Evolutionary conservation across 805 yeast species (phyloP), one percentile per base, ranked within the genome.

Genomic region (Ogataea angusta): DNA sequence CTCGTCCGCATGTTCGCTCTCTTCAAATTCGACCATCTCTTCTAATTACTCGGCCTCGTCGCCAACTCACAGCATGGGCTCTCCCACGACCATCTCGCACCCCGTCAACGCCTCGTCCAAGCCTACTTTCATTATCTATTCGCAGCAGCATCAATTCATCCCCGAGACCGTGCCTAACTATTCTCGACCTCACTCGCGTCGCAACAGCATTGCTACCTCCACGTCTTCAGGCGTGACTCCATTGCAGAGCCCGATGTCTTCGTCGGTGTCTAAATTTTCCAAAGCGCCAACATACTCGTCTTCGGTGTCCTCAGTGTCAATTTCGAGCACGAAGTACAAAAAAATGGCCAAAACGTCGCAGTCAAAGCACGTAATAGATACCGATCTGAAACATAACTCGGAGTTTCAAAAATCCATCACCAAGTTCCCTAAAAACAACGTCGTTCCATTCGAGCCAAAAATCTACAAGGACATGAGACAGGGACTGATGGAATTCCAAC

Each of bases 401-500:
- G 59, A 57, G 29, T 62, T 62, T 34, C 54, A 48, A 31, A 52
- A 52, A 18, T 51, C 61, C 31, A 54, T 61, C 8, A 53, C 63
- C n/a, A 61, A 60, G 31, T 62, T 61, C 37, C 59, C 63, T 1
- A 61, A 60, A 37, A 52, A 51, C 18, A 53, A 55, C 22, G 54
- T 53, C 2, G 49, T 47, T 18, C 55, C 56, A 1, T 49, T 46
- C 32, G 54, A 46, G 15, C 66, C 67, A 0, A 57, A 52, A 21
- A 53, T 54, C 10, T 59, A 61, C 36, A 47, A 47, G 10, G 52
- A 45, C 31, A 63, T 63, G 43, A 42, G 47, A 15, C 59, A 63
- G 22, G 67, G 67, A 5, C 32, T 62, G 26, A 54, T 55, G 51
- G 64, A 62, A 42, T 63, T 63, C 34, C 66, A 62, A 34, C 33